These are phyloP conservation scores for Cucumis sativus DNA, from an alignment of 306 rosid species.

Conservation along the genomic window DNA sequence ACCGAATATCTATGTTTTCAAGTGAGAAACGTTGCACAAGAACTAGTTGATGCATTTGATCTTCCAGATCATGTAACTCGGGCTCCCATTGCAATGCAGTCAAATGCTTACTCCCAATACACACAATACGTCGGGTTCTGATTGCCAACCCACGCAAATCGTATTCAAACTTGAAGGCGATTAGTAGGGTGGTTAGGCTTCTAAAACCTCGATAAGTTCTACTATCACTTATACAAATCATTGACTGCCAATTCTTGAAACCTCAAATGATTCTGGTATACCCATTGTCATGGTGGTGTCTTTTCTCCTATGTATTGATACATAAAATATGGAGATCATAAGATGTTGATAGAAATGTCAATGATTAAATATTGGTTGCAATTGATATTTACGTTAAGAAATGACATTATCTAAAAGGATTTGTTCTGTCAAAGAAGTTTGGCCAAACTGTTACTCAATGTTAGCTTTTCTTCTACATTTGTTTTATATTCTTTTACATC, in stretches of 20 bases:
- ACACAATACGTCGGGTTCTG: constrained; percentile 64
- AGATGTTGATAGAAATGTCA: not conserved
- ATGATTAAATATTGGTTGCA: not conserved
- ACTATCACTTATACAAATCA: not conserved
- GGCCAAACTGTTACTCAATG: too few relatives aligned
- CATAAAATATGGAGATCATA: not conserved
- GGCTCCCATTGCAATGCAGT: constrained; percentile 83
- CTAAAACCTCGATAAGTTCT: not conserved
- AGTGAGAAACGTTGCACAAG: constrained; percentile 77
- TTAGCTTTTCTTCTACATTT: too few relatives aligned
- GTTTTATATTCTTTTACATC: too few relatives aligned
- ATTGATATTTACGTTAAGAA: not conserved
- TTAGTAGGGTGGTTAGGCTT: not conserved
- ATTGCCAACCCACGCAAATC: not conserved
- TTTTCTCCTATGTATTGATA: not conserved
- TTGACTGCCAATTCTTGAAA: not conserved
- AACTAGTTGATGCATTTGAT: constrained; percentile 79
- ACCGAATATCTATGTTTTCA: constrained; percentile 73
- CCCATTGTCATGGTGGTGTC: not conserved
- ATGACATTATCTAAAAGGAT: not conserved
- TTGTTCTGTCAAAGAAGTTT: too few relatives aligned
- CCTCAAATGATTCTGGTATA: not conserved
- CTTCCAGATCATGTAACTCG: constrained; percentile 67
- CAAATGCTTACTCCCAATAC: constrained; percentile 76
- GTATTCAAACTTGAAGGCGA: not conserved